Evolutionary conservation across 768 basidiomycete species (phyloP).

Genomic region (Mycena venus): DNA sequence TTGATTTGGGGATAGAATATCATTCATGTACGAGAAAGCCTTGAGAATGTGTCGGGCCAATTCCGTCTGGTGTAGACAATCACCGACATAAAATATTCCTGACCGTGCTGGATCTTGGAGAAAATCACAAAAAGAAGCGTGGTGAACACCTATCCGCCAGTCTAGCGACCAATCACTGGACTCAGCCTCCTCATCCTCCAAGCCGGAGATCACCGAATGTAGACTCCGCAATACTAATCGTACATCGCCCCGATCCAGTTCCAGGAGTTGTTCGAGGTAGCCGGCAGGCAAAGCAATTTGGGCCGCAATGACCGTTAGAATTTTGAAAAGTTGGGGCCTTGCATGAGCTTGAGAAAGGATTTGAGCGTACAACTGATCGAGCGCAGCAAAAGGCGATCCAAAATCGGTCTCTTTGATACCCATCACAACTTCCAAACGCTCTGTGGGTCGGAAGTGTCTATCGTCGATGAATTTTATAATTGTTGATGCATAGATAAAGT

Average conservation of each 20-base stretch:
- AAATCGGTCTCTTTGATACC: background rate
- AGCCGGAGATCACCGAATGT: background rate
- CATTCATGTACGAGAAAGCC: background rate
- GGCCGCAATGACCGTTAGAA: background rate
- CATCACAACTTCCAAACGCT: background rate
- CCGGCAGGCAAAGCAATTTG: background rate
- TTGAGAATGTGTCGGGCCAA: background rate
- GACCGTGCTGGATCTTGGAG: background rate
- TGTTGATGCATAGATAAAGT: background rate
- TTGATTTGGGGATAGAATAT: background rate
- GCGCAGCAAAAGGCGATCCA: background rate
- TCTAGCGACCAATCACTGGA: too few relatives aligned
- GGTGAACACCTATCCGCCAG: too few relatives aligned
- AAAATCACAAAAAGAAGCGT: background rate
- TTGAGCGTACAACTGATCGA: background rate
- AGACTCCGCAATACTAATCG: background rate
- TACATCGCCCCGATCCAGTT: background rate
- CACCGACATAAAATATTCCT: background rate
- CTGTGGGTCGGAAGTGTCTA: background rate
- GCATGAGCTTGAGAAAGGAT: background rate
- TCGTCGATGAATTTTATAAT: background rate
- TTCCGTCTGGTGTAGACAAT: background rate
- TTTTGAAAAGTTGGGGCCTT: background rate
- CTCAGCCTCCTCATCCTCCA: too few relatives aligned
- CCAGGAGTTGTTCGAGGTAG: conserved; percentile 5